phyloP scores from a whole-genome alignment of 805 yeast genomes.

The Yarrowia sp. region DNA sequence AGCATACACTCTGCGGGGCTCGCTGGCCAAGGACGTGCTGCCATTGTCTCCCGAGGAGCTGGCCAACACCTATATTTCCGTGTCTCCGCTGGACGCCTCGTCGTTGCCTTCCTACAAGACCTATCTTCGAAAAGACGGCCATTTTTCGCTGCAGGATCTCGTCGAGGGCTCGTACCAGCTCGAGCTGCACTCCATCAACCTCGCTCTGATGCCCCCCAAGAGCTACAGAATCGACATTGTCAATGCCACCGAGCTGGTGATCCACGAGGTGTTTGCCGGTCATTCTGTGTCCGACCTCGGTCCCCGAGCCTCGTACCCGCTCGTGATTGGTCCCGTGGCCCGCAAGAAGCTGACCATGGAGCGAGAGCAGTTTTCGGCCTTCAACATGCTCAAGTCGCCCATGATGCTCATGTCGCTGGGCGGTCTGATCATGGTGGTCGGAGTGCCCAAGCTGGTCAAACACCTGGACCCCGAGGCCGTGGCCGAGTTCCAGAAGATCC shows the following conservation, averaged over 20 bases:
- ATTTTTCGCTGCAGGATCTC: constrained; percentile 45
- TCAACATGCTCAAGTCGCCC: constrained; percentile 49
- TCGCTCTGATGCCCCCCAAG: constrained; percentile 31
- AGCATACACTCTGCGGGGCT: constrained; percentile 30
- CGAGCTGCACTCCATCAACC: constrained; percentile 43
- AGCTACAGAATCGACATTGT: constrained; percentile 44
- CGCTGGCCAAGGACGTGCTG: constrained; percentile 17
- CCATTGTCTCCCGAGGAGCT: constrained; percentile 23
- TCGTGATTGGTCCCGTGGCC: constrained; percentile 46
- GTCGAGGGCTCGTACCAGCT: constrained; percentile 46
- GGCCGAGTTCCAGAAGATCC: constrained; percentile 48
- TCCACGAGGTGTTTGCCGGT: constrained; percentile 46
- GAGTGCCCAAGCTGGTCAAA: constrained; percentile 48
- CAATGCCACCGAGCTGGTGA: constrained; percentile 44
- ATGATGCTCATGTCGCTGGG: constrained; percentile 50
- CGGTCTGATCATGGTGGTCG: constrained; percentile 48
- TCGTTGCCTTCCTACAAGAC: constrained; percentile 1
- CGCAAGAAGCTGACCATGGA: constrained; percentile 45
- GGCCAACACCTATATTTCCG: constrained; percentile 6
- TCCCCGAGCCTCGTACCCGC: constrained; percentile 48
- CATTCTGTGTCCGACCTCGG: constrained; percentile 47
- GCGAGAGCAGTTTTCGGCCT: constrained; percentile 47
- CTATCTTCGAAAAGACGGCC: constrained; percentile 41
- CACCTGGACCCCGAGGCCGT: constrained; percentile 50
- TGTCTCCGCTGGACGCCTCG: background rate